phyloP scores from a whole-genome alignment of 441 rosid species.

The Brassica balearica region DNA sequence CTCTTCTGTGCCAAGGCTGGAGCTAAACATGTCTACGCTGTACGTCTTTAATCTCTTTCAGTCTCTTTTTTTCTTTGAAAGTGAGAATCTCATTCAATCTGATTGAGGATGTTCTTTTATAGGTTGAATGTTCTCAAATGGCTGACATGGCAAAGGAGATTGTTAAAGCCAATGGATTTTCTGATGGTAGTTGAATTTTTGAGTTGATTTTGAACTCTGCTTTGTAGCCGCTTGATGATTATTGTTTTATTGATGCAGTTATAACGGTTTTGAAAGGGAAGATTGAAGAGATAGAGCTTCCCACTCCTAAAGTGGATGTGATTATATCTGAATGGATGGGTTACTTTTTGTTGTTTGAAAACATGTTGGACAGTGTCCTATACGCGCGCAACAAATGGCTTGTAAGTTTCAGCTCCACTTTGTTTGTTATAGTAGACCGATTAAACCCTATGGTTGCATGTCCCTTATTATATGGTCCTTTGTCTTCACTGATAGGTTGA shows the following conservation, averaged over 20 bases:
- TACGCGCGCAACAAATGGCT: conserved; percentile 99
- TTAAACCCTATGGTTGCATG: too few species aligned
- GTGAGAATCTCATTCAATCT: too few species aligned
- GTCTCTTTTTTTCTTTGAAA: background rate
- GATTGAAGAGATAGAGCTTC: conserved; percentile 95
- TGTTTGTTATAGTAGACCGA: background rate
- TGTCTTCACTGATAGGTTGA: conserved; percentile 52
- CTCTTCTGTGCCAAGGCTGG: conserved; percentile 98
- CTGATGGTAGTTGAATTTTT: conserved; percentile 58
- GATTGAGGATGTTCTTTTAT: conserved; percentile 9
- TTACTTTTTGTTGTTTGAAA: conserved; percentile 92
- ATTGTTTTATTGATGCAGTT: too few species aligned
- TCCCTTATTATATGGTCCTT: background rate
- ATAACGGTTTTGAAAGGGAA: conserved; percentile 92
- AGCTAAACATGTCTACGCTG: conserved; percentile 95
- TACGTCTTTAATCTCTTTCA: conserved; percentile 40
- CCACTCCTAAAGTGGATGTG: conserved; percentile 85
- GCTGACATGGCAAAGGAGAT: conserved; percentile 97
- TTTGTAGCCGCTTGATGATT: too few species aligned
- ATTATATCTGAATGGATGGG: conserved; percentile 99
- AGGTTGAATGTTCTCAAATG: conserved; percentile 98
- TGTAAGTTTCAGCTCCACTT: conserved; percentile 58
- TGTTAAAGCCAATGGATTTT: conserved; percentile 84
- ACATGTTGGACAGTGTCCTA: conserved; percentile 89
- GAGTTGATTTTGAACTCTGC: too few species aligned